Conservation (phyloP, 306 rosid genomes). For the Canavalia gladiata region DNA sequence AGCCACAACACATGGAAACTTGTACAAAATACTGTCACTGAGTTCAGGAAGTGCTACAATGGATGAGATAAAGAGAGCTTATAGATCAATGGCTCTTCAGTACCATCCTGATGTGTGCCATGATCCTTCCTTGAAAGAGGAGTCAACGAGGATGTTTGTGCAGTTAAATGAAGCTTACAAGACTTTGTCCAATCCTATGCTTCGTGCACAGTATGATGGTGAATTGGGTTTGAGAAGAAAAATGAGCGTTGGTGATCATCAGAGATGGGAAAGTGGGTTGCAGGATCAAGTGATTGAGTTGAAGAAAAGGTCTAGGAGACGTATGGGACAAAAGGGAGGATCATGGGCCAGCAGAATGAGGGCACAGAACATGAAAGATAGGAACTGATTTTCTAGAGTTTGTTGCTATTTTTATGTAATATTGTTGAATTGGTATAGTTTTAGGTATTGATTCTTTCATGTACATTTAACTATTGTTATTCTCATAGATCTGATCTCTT, state of each 20-base stretch:
- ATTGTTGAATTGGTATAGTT: neutral
- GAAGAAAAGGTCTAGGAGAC: constrained; percentile 59
- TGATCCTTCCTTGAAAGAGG: constrained; percentile 58
- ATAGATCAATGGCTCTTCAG: constrained; percentile 73
- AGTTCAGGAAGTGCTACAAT: constrained; percentile 54
- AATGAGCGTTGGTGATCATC: neutral
- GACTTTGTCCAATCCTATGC: constrained; percentile 68
- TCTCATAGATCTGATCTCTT: neutral
- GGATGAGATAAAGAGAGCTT: constrained; percentile 74
- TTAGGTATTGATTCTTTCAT: constrained; percentile 37
- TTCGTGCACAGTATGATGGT: constrained; percentile 62
- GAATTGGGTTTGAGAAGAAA: constrained; percentile 49
- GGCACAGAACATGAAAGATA: constrained; percentile 43
- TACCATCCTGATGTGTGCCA: constrained; percentile 79
- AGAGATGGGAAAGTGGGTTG: constrained; percentile 48
- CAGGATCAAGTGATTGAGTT: constrained; percentile 59
- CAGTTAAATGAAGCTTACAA: constrained; percentile 65
- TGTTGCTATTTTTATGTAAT: neutral
- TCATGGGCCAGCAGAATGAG: constrained; percentile 61
- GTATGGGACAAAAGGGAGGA: constrained; percentile 55
- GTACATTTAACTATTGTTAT: neutral
- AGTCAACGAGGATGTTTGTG: constrained; percentile 62
- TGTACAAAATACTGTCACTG: constrained; percentile 63
- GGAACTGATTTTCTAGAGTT: constrained; percentile 11
- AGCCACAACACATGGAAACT: constrained; percentile 44